Evolutionary conservation across 179 eudicot species (phyloP).

Genomic region (Spinacia oleracea): DNA sequence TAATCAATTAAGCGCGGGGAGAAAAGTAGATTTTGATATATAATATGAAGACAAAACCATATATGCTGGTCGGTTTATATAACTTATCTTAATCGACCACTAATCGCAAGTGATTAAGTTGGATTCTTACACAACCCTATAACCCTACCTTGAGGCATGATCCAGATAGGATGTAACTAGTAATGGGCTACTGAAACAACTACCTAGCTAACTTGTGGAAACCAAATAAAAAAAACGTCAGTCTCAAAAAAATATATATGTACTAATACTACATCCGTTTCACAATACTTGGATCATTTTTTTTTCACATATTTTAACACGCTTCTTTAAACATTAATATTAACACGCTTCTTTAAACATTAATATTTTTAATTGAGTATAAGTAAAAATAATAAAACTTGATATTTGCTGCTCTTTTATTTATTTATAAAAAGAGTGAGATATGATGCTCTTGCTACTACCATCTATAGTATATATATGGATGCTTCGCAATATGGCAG

Average conservation of each 20-base stretch:
- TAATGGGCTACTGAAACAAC: neutral
- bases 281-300: too few species aligned
- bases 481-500: too few species aligned
- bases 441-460: too few species aligned
- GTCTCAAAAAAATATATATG: too few species aligned
- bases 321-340: too few species aligned
- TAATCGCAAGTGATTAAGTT: neutral
- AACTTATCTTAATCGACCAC: neutral
- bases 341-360: too few species aligned
- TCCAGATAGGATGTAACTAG: neutral
- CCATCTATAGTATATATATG: too few species aligned
- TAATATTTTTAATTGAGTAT: too few species aligned
- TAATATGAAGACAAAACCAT: constrained; percentile 4
- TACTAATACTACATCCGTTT: neutral
- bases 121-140: constrained; percentile 6
- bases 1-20: neutral
- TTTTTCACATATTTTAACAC: too few species aligned
- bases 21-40: neutral
- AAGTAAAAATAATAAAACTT: too few species aligned
- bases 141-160: constrained; percentile 9
- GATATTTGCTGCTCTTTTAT: too few species aligned
- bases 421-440: too few species aligned
- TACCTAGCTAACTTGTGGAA: neutral
- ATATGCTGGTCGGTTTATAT: neutral
- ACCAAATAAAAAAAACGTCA: neutral